A percentile compares a stretch with the other conserved stretches of the same genome.
These are phyloP conservation scores for Alternaria atra DNA, from an alignment of 2,329 filamentous ascomycete genomes.

Conservation along the genomic window DNA sequence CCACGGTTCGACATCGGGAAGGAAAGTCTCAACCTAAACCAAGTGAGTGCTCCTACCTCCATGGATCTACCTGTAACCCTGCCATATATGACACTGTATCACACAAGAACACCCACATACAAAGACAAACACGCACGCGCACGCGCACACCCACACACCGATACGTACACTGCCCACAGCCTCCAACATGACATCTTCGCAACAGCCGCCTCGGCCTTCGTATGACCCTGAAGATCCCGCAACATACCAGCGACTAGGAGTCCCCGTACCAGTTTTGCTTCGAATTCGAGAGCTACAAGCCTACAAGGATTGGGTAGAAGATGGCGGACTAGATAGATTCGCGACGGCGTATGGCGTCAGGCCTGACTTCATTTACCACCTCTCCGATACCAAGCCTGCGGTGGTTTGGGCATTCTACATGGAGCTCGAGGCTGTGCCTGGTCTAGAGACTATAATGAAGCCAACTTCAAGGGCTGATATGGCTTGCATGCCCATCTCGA, in stretches of 20 bases:
- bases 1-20: too few relatives aligned
- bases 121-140: not conserved
- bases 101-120: not conserved
- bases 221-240: not conserved
- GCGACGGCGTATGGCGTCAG: not conserved
- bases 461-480: not conserved
- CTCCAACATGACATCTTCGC: not conserved
- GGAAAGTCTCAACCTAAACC: too few relatives aligned
- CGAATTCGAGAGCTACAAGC: conserved; percentile 3
- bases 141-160: not conserved
- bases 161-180: not conserved
- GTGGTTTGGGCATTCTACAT: not conserved
- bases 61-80: not conserved
- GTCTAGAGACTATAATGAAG: not conserved
- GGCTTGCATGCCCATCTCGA: not conserved
- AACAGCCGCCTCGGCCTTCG: not conserved
- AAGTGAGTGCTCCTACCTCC: not conserved
- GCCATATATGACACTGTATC: not conserved
- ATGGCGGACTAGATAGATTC: not conserved
- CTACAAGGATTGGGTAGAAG: not conserved
- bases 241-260: not conserved
- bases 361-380: not conserved
- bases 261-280: not conserved
- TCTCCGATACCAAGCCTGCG: not conserved
- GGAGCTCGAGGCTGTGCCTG: not conserved